Base-by-base conservation (phyloP, 306 rosid species). In the Cucumis cinereus region DNA sequence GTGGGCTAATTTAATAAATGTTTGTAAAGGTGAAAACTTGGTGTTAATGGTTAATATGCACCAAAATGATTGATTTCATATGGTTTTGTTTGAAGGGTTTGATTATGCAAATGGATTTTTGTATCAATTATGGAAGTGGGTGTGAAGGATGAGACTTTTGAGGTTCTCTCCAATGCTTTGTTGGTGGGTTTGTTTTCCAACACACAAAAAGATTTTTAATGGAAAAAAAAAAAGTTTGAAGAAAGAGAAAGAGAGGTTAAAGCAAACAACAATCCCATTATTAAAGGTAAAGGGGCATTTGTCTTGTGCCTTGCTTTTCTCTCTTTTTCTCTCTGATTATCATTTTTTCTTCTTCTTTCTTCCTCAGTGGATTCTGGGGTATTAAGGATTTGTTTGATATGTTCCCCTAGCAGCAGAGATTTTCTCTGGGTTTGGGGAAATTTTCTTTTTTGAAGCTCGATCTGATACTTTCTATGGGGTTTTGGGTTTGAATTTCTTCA, bases 351-450 rank as follows among this genome's bases (percentile, higher is more conserved):
- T 83, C 79, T 45, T 79, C 66, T 35, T 59, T 19, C 22, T 66
- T 41, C 74, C 72, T 77, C 85, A 43, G 70, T 81, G 62, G 75
- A 58, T 83, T 86, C 54, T 66, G 79, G 66, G 73, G 80, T 26
- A 80, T 77, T 69, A 2, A 50, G 58, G 64, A 19, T 78, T 80
- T 68, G 76, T 55, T 55, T 82, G 73, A 61, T 26, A 77, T 86
- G 89, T 84, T 81, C 88, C 85, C 77, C 80, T 88, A 77, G 78
- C 79, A 60, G 83, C 79, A 60, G 83, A 77, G 82, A 64, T 52
- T 79, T 28, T 60, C 78, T 79, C 75, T 69, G 75, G 75, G 50
- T 15, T 7, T 24, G 53, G 58, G 79, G 82, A 60, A 30, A 30
- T 30, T 30, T 30, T 45, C 73, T 77, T 17, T 30, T 81, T 81